Base-by-base conservation (phyloP, 805 yeast genomes). In the Maudiozyma bulderi region DNA sequence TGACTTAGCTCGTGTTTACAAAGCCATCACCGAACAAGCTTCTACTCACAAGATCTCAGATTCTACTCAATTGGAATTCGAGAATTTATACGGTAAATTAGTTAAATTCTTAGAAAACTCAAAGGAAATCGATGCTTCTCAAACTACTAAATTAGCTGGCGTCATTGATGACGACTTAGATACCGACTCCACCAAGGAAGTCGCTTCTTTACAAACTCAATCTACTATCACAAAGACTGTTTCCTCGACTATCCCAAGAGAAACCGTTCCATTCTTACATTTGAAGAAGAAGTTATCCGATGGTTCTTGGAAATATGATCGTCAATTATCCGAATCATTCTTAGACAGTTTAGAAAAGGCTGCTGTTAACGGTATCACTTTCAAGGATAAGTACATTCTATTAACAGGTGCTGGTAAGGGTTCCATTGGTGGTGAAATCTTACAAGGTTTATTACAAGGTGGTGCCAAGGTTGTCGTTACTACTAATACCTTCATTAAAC, bases 321-420 rank as follows among this genome's bases (percentile, higher is more conserved):
- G 82, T 61, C 74, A 75, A 56, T 75, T 86, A 54, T 82, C 99
- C 37, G 75, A 90, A 38, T 62, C 74, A 41, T 93, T 84, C 72
- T 78, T 93, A 67, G 90, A 88, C 65, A 95, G 93, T 51, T 81
- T 93, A 64, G 98, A 93, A 73, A 77, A 78, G 54, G 96, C 95
- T 67, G 97, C 99, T 35, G 80, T 87, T 55, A 93, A 90, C 60
- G 99, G 99, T 73, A 78, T 89, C 50, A 79, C 96, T 39, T 93
- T 82, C 75, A 81, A 83, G 67, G 87, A 81, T 67, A 93, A 89
- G 71, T 82, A 82, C 57, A 96, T 90, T 47, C 78, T 93, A 62
- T 76, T 93, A 57, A 93, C 99, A 45, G 99, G 99, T 76, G 98
- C 98, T 46, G 99, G 99, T 76, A 90, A 87, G 45, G 99, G 98